Conservation (phyloP, 345 rosid genomes). For the Brassica incana region DNA sequence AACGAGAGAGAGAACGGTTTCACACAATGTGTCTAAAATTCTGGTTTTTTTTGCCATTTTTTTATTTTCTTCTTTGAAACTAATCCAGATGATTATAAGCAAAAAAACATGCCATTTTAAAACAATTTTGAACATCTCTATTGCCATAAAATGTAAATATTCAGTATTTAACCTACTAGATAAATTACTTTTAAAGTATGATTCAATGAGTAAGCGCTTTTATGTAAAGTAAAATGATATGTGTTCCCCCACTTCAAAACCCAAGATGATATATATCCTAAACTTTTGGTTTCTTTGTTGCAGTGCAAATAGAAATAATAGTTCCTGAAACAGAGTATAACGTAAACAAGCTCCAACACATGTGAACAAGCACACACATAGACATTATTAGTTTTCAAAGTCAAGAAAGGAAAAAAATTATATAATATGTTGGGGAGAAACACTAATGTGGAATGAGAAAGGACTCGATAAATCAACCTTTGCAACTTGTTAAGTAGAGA, state of each 20-base stretch:
- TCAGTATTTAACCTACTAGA: background rate
- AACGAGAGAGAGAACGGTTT: too few relatives aligned
- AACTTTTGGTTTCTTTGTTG: constrained; percentile 30
- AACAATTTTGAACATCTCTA: background rate
- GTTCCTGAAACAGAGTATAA: constrained; percentile 8
- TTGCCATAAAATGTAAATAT: background rate
- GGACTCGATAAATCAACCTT: background rate
- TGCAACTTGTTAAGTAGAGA: background rate
- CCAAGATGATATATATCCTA: constrained; percentile 16
- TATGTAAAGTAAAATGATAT: background rate
- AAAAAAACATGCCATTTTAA: background rate
- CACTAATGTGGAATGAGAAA: background rate
- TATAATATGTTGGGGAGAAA: background rate
- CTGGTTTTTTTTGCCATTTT: too few relatives aligned
- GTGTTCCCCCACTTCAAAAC: constrained; percentile 32
- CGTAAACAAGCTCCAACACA: background rate
- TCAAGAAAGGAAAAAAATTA: background rate
- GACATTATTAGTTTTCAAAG: background rate
- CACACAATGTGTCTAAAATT: too few relatives aligned
- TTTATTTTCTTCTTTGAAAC: too few relatives aligned
- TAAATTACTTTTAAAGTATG: background rate
- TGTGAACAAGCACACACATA: constrained; percentile 2
- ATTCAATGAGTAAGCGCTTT: background rate
- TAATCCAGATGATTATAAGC: too few relatives aligned
- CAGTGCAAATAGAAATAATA: background rate